These are phyloP conservation scores for Epichloe coenophiala DNA, from an alignment of 2,329 filamentous ascomycete species.

Conservation along the genomic window DNA sequence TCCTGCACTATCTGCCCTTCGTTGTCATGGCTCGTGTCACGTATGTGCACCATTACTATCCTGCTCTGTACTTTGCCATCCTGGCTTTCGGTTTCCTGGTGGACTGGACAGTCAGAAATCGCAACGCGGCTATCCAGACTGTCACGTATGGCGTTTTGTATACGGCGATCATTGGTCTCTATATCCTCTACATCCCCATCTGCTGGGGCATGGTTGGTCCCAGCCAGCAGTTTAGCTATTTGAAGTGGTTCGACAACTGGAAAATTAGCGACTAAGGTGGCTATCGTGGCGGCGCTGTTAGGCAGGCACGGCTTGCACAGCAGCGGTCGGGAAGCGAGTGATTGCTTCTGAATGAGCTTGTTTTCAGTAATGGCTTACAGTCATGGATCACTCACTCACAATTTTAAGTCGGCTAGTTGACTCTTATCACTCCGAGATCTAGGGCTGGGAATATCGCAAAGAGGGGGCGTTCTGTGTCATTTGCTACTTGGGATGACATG, in stretches of 20 bases:
- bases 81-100: constrained; percentile 75
- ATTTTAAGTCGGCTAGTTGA: neutral
- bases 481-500: constrained; percentile 10
- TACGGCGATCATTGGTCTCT: constrained; percentile 60
- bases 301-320: neutral
- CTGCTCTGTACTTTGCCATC: constrained; percentile 94
- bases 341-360: neutral
- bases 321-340: neutral
- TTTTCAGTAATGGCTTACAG: neutral
- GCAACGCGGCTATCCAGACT: constrained; percentile 50
- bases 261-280: constrained; percentile 52
- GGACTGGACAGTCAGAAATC: constrained; percentile 65
- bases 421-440: constrained; percentile 1
- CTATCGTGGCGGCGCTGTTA: neutral
- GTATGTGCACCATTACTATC: constrained; percentile 99
- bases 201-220: constrained; percentile 90
- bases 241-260: constrained; percentile 91
- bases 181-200: constrained; percentile 82
- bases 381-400: neutral
- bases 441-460: constrained; percentile 3
- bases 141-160: constrained; percentile 65
- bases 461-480: constrained; percentile 7
- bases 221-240: constrained; percentile 72
- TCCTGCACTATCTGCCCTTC: constrained; percentile 92
- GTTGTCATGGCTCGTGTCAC: constrained; percentile 97